Conservation (phyloP, 176 grass and related monocot genomes). For the Oryza longistaminata region DNA sequence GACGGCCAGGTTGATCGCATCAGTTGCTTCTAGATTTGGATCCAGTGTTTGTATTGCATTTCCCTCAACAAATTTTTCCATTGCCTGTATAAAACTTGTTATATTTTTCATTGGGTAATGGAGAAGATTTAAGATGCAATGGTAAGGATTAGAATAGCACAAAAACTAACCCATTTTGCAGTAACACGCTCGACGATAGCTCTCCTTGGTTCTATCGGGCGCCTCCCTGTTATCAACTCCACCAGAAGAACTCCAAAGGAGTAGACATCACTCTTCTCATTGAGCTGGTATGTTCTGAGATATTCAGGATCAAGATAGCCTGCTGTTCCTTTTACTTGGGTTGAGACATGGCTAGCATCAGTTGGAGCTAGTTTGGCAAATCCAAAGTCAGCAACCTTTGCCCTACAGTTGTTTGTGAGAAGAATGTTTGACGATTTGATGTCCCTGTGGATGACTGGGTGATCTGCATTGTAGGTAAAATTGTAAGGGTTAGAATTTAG, state of each 20-base stretch:
- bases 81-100: constrained; percentile 47
- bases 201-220: constrained; percentile 57
- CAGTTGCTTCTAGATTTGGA: constrained; percentile 50
- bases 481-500: neutral
- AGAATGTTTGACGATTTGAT: constrained; percentile 98
- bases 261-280: constrained; percentile 70
- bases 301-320: constrained; percentile 81
- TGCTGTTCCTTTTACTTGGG: constrained; percentile 81
- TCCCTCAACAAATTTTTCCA: constrained; percentile 64
- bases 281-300: constrained; percentile 73
- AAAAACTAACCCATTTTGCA: constrained; percentile 64
- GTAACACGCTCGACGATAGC: constrained; percentile 59
- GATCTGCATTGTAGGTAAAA: constrained; percentile 46
- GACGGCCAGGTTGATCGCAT: constrained; percentile 50
- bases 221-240: constrained; percentile 66
- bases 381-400: constrained; percentile 77
- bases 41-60: constrained; percentile 67
- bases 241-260: constrained; percentile 74
- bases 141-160: too few species aligned
- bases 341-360: constrained; percentile 57
- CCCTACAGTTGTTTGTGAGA: constrained; percentile 56
- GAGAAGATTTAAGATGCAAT: neutral
- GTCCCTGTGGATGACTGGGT: constrained; percentile 90
- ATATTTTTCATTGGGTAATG: neutral
- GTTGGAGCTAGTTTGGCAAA: constrained; percentile 64